Conservation (phyloP, 108 stramenopile species). For the Conticribra weissflogii region DNA sequence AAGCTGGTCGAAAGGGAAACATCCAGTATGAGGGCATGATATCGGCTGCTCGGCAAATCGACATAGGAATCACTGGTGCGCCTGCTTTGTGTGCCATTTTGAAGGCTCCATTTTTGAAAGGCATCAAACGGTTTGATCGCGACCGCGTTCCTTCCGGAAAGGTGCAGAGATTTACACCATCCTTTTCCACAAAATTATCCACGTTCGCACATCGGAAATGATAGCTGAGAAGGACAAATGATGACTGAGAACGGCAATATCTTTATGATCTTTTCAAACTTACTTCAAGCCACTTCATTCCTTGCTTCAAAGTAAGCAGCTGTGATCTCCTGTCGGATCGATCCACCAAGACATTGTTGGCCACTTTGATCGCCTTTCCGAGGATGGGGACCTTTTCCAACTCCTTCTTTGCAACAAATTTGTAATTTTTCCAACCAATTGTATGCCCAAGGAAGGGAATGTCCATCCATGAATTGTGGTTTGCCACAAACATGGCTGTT, state of each 20-base stretch:
- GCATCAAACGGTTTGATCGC: slow-evolving; percentile 67
- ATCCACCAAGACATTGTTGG: slow-evolving; percentile 82
- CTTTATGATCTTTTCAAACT: too few species aligned
- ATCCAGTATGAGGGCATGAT: slow-evolving; percentile 83
- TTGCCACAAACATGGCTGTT: slow-evolving; percentile 89
- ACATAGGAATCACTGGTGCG: slow-evolving; percentile 81
- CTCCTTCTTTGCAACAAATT: slow-evolving; percentile 88
- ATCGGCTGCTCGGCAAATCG: slow-evolving; percentile 67
- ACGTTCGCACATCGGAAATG: too few species aligned
- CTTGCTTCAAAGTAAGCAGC: slow-evolving; percentile 76
- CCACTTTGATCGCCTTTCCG: slow-evolving; percentile 71
- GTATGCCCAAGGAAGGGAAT: slow-evolving; percentile 85
- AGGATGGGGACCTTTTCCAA: slow-evolving; percentile 84
- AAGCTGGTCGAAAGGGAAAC: slow-evolving; percentile 69
- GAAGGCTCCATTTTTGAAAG: slow-evolving; percentile 90
- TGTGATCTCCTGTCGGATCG: slow-evolving; percentile 72
- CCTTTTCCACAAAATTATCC: slow-evolving; percentile 26
- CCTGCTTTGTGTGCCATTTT: slow-evolving; percentile 90
- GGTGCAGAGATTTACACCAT: slow-evolving; percentile 82
- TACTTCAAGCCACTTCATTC: slow-evolving; percentile 85
- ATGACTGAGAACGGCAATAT: too few species aligned
- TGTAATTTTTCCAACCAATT: slow-evolving; percentile 93
- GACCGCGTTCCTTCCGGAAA: slow-evolving; percentile 91
- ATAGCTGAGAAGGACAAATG: too few species aligned
- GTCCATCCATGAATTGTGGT: slow-evolving; percentile 93